A percentile compares a stretch with the other conserved stretches of the same genome.
These are phyloP conservation scores for Biscogniauxia marginata DNA, from an alignment of 2,329 filamentous ascomycete species.

Conservation along the genomic window DNA sequence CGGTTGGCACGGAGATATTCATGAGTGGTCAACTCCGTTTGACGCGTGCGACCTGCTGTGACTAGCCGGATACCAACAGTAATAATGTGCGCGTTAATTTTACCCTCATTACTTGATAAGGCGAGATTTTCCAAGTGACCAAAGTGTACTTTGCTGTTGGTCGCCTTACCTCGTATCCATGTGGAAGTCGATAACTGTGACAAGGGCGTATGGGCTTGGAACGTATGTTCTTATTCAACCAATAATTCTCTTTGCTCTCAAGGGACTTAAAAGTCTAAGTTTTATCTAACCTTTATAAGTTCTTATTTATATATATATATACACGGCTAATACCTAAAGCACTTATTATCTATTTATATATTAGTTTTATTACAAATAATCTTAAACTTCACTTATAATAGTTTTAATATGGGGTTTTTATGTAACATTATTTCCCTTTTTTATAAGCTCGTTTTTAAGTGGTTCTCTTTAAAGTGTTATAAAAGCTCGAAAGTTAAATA, in stretches of 20 bases:
- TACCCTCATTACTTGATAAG: neutral
- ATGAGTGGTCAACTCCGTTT: neutral
- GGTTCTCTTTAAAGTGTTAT: too few relatives aligned
- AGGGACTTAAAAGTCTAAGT: too few relatives aligned
- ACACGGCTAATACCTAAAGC: neutral
- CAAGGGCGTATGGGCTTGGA: too few relatives aligned
- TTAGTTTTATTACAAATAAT: neutral
- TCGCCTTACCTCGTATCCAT: neutral
- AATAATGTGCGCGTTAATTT: neutral
- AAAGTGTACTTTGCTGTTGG: neutral
- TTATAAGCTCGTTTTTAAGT: too few relatives aligned
- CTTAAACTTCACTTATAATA: neutral
- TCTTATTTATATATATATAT: neutral
- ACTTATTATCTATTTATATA: constrained; percentile 2
- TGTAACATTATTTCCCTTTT: too few relatives aligned
- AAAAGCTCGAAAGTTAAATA: too few relatives aligned
- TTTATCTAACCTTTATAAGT: neutral
- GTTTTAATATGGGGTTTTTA: neutral
- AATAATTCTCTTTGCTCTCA: too few relatives aligned
- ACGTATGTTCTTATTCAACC: too few relatives aligned
- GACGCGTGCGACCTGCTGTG: neutral
- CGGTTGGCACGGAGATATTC: neutral
- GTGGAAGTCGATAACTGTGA: neutral
- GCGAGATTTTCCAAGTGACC: neutral
- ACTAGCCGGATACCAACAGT: neutral